Base-by-base conservation (phyloP, 805 yeast genomes). In the Ogataea allantospora region DNA sequence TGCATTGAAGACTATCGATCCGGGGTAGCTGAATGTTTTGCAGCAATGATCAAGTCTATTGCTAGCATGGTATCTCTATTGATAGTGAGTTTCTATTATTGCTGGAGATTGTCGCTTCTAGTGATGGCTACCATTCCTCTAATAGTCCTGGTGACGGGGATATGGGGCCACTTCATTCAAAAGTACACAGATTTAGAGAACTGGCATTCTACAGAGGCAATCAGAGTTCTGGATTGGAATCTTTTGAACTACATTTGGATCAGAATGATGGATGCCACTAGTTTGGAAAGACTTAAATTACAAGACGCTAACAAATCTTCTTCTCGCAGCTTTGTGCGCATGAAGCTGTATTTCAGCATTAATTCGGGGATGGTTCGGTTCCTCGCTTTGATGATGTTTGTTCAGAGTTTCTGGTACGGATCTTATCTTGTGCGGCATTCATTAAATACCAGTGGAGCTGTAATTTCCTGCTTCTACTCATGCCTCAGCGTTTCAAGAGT, bases 361-460 rank as follows among this genome's bases (percentile, higher is more conserved):
- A 88, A 87, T 53, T 58, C 73, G 15, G 81, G 84, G 0, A 28
- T 74, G 0, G 59, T 82, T 34, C 74, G 81, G 49, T 62, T 74
- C 16, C 48, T 89, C 4, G 71, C 82, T 0, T 65, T 87, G 25
- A 56, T 79, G 54, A 80, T 88, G 79, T 88, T 91, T 66, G 84
- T 89, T 3, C 96, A 87, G 60, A 95, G 91, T 0, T 85, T 93
- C 51, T 88, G 95, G 87, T 91, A 83, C 63, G 99, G 98, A 1
- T 74, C 82, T 19, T 69, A 68, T 30, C 71, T 85, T 67, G 80
- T 88, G 3, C 59, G 62, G 23, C 58, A 62, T 5, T 76, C 77
- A 0, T 67, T 71, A 7, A 55, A 80, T 10, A 50, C 65, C 1
- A 64, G 87, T 2, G 82, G 85, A 9, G 71, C 78, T 26, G 86